Percentiles rank a stretch among this genome's conserved stretches.
phyloP scores from a whole-genome alignment of 768 basidiomycete species.

The Clitopilus passeckerianus region DNA sequence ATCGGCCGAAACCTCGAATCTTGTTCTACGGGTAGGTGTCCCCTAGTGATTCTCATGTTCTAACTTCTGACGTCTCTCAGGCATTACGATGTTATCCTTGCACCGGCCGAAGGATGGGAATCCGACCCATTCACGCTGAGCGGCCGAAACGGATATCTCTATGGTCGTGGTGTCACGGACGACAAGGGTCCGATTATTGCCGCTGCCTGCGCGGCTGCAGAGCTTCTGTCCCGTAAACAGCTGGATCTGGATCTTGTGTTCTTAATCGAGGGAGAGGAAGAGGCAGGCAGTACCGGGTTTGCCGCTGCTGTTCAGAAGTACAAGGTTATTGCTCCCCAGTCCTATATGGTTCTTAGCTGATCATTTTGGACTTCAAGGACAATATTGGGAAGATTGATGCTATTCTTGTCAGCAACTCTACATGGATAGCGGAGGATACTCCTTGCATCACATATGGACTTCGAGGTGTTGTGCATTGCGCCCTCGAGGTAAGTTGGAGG shows the following conservation, averaged over 20 bases:
- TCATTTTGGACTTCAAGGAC: constrained; percentile 36
- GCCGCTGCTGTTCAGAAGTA: constrained; percentile 66
- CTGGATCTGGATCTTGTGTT: constrained; percentile 87
- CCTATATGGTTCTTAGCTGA: background rate
- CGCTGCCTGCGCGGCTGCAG: constrained; percentile 83
- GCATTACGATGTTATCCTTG: constrained; percentile 96
- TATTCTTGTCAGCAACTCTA: constrained; percentile 85
- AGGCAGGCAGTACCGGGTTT: constrained; percentile 89
- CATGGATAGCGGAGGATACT: constrained; percentile 90
- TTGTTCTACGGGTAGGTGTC: constrained; percentile 80
- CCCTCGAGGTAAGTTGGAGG: constrained; percentile 49
- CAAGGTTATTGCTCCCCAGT: constrained; percentile 51
- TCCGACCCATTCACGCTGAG: constrained; percentile 80
- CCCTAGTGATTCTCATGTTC: background rate
- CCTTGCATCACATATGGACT: constrained; percentile 96
- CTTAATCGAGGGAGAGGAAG: constrained; percentile 95
- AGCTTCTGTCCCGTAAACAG: constrained; percentile 63
- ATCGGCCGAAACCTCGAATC: constrained; percentile 61
- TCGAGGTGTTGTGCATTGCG: constrained; percentile 89
- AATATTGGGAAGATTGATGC: constrained; percentile 84
- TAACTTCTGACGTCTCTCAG: constrained; percentile 27
- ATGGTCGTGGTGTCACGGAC: constrained; percentile 89
- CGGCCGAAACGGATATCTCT: constrained; percentile 84
- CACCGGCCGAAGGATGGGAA: constrained; percentile 69
- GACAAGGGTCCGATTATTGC: constrained; percentile 96